These are phyloP conservation scores for Zygotorulaspora chibaensis DNA, from an alignment of 805 yeast genomes.

Conservation along the genomic window DNA sequence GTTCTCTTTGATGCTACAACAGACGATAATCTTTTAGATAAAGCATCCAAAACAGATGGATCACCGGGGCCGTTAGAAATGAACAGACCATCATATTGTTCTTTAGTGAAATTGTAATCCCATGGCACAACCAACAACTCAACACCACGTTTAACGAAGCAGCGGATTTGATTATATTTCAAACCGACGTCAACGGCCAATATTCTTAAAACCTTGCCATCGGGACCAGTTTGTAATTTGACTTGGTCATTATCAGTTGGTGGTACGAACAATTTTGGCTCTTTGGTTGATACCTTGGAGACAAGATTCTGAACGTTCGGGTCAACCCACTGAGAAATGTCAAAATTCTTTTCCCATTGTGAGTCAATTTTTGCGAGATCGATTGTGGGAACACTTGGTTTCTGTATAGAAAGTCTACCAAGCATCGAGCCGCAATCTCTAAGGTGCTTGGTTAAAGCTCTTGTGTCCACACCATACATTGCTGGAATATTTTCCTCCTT, in stretches of 20 bases:
- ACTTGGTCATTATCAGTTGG: conserved; percentile 39
- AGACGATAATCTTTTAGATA: conserved; percentile 55
- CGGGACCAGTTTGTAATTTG: conserved; percentile 51
- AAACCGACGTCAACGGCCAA: conserved; percentile 96
- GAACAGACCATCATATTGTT: conserved; percentile 90
- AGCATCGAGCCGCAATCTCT: conserved; percentile 90
- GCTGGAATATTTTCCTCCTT: conserved; percentile 91
- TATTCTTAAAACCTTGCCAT: conserved; percentile 77
- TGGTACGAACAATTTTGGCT: conserved; percentile 76
- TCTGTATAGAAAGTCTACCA: conserved; percentile 75
- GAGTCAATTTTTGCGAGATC: conserved; percentile 23
- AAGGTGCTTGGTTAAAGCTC: conserved; percentile 87
- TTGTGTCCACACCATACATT: conserved; percentile 94
- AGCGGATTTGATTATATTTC: conserved; percentile 96
- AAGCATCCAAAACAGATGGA: conserved; percentile 76
- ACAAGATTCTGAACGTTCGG: conserved; percentile 91
- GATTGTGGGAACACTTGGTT: conserved; percentile 27
- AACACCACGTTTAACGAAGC: conserved; percentile 93
- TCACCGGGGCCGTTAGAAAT: conserved; percentile 99
- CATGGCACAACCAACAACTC: conserved; percentile 94
- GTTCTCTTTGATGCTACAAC: conserved; percentile 64
- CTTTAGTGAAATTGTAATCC: conserved; percentile 79
- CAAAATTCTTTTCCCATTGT: conserved; percentile 61
- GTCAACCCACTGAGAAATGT: conserved; percentile 83
- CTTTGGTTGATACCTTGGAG: conserved; percentile 76